Percentiles rank a stretch among this genome's conserved stretches.
Conservation (phyloP, 805 yeast genomes). For the Kregervanrija delftensis region DNA sequence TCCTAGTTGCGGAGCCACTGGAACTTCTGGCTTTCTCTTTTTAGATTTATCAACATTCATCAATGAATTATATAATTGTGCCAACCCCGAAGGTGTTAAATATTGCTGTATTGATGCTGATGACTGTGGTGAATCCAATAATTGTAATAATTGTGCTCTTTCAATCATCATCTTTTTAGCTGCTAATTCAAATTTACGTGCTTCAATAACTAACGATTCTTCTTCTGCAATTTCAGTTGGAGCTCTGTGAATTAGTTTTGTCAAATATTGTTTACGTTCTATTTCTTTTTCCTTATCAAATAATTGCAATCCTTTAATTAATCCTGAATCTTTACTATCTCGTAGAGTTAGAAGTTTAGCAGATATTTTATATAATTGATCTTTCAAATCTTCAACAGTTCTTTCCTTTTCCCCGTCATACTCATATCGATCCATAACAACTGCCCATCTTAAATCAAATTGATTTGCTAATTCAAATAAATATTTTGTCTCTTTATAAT, state of each 20-base stretch:
- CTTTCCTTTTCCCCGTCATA: slow-evolving; percentile 32
- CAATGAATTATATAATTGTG: slow-evolving; percentile 76
- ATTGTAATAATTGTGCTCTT: slow-evolving; percentile 66
- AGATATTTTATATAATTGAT: slow-evolving; percentile 68
- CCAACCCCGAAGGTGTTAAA: slow-evolving; percentile 79
- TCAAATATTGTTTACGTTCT: slow-evolving; percentile 75
- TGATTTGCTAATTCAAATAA: slow-evolving; percentile 62
- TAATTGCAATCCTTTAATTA: slow-evolving; percentile 54
- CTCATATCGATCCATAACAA: slow-evolving; percentile 55
- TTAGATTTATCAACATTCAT: slow-evolving; percentile 62
- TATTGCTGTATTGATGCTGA: slow-evolving; percentile 71
- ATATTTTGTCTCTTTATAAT: slow-evolving; percentile 68
- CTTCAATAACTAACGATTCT: slow-evolving; percentile 87
- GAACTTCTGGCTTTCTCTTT: slow-evolving; percentile 44
- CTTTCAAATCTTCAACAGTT: slow-evolving; percentile 79
- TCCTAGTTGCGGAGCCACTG: slow-evolving; percentile 53
- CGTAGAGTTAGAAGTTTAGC: slow-evolving; percentile 39
- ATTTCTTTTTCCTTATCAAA: slow-evolving; percentile 67
- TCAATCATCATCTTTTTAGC: slow-evolving; percentile 85
- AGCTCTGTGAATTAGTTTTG: slow-evolving; percentile 67
- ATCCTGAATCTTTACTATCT: slow-evolving; percentile 33
- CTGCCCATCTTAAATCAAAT: slow-evolving; percentile 65
- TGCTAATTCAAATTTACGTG: slow-evolving; percentile 84
- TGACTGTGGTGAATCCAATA: slow-evolving; percentile 82
- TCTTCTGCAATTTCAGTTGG: slow-evolving; percentile 99